Evolutionary conservation across 108 stramenopile genomes (phyloP), one percentile per base, ranked within the genome.

Genomic region (Pseudonitzschia pungens): DNA sequence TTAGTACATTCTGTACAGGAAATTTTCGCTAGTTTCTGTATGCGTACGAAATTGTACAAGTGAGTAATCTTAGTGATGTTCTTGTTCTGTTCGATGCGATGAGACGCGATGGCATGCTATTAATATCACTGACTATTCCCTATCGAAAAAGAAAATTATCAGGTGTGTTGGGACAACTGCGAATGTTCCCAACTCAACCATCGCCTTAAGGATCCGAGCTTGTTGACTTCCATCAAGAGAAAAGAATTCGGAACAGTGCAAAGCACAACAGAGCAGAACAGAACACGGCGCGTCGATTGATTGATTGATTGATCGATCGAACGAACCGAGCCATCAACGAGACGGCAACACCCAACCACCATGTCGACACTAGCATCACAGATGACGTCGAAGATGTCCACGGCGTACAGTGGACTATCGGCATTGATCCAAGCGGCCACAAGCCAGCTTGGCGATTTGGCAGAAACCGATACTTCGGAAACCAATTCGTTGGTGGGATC

Each of bases 341-440:
- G 55, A 56, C 33, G 60, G 16, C 60, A 33, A 62, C 29, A 62
- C 9, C 27, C 8, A 0, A 33, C 14, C 4, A 6, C 16, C 11
- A 62, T 40, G 0, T 62, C 60, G 33, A 11, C 10, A 28, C 20
- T 8, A 33, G 31, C 60, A 62, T 21, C 60, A 8, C 60, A 62
- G 15, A 41, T 62, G 60, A 33, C 60, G 20, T 33, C 60, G 24
- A 67, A 51, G 24, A 67, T 67, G 66, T 50, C 66, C 22, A 29
- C 73, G 26, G 80, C 44, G 10, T 69, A 53, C 58, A 72, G 71
- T 72, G 84, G 84, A 10, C 71, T 85, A 45, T 85, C 84, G 6
- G 84, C 84, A 52, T 71, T 85, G 67, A 81, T 81, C 45, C 77
- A 79, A 53, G 84, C 84, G 21, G 84, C 84, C 44, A 85, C 84